These are phyloP conservation scores for Toxoplasma gondii DNA, from an alignment of 169 alveolate species.

Conservation along the genomic window DNA sequence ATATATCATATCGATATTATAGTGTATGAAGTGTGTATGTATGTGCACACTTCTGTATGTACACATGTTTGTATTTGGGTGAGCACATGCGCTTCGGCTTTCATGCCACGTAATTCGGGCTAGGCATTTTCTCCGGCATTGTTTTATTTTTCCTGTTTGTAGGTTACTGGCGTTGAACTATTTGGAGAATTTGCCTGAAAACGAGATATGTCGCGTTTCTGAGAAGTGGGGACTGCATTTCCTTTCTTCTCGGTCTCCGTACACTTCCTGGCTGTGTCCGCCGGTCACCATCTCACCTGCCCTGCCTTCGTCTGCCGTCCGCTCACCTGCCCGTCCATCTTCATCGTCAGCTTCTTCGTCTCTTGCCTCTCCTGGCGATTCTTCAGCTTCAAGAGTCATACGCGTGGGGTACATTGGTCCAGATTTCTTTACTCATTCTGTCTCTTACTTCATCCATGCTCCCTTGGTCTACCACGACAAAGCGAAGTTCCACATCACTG, in stretches of 20 bases:
- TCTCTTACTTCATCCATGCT: conserved; percentile 71
- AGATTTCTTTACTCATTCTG: conserved; percentile 72
- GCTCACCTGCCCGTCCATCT: background rate
- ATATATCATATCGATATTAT: background rate
- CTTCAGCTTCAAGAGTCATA: conserved; percentile 6
- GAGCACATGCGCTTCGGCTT: too few species aligned
- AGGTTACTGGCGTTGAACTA: conserved; percentile 62
- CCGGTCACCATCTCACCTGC: background rate
- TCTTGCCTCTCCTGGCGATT: background rate
- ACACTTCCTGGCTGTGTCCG: conserved; percentile 51
- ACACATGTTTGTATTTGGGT: background rate
- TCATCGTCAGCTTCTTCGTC: background rate
- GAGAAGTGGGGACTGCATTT: conserved; percentile 32
- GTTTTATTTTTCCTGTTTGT: background rate
- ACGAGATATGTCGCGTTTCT: background rate
- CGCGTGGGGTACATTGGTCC: conserved; percentile 73
- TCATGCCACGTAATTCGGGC: too few species aligned
- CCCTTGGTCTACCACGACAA: conserved; percentile 68
- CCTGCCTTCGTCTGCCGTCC: background rate
- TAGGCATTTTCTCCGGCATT: too few species aligned
- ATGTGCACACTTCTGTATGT: background rate
- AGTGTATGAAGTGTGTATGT: background rate
- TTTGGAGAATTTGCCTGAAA: background rate
- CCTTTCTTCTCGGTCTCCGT: conserved; percentile 1
- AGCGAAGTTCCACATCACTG: conserved; percentile 61